These are phyloP conservation scores for Zygnema circumcarinatum DNA, from an alignment of 139 green algal species.

Conservation along the genomic window DNA sequence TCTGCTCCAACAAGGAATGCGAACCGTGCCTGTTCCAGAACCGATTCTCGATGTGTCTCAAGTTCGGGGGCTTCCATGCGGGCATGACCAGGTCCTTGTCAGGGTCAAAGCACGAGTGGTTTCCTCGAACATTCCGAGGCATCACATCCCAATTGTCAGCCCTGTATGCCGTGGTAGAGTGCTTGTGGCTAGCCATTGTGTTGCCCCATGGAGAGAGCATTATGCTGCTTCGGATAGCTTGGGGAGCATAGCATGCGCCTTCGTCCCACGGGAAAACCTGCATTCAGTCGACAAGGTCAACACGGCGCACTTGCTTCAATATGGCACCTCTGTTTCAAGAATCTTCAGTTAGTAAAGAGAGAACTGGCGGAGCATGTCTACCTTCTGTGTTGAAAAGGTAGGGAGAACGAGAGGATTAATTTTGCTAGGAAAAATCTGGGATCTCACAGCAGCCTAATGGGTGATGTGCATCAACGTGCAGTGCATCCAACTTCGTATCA, in stretches of 20 bases:
- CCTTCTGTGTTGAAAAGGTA: too few species aligned
- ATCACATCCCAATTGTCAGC: slow-evolving; percentile 36
- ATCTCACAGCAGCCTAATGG: too few species aligned
- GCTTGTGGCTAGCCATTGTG: slow-evolving; percentile 25
- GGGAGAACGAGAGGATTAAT: too few species aligned
- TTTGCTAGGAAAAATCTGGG: too few species aligned
- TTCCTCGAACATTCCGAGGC: background rate
- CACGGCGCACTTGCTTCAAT: too few species aligned
- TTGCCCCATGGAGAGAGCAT: slow-evolving; percentile 40
- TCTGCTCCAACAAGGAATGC: background rate
- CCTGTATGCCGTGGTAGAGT: slow-evolving; percentile 38
- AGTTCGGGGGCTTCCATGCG: slow-evolving; percentile 30
- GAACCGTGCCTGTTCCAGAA: slow-evolving; percentile 30
- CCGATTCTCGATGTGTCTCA: background rate
- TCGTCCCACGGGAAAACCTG: slow-evolving; percentile 34
- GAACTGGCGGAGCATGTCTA: too few species aligned
- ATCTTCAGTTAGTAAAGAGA: too few species aligned
- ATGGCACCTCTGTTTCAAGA: too few species aligned
- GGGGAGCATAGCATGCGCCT: slow-evolving; percentile 21
- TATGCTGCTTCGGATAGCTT: background rate
- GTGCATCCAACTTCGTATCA: too few species aligned
- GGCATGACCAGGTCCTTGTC: slow-evolving; percentile 41
- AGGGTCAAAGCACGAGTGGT: slow-evolving; percentile 28
- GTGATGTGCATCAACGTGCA: too few species aligned
- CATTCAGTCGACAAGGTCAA: too few species aligned